Percentiles rank a stretch among this genome's conserved stretches.
Evolutionary conservation across 805 yeast species (phyloP).

Genomic region (Limtongozyma cylindracea): DNA sequence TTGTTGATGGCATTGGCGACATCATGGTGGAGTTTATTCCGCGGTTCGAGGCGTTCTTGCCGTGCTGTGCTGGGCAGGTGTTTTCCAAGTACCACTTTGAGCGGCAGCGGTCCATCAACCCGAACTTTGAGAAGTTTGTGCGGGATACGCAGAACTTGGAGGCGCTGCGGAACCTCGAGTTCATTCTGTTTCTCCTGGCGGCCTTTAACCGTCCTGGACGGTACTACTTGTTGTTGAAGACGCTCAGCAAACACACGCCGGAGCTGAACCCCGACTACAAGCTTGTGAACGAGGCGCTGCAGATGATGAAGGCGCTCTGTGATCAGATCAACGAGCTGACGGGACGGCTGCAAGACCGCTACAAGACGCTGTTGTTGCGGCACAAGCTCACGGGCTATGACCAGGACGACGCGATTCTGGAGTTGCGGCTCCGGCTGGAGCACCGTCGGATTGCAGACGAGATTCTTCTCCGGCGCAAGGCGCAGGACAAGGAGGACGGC

Average conservation of each 20-base stretch:
- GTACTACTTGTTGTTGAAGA: conserved; percentile 64
- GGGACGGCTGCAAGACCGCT: conserved; percentile 85
- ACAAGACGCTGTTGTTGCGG: no score
- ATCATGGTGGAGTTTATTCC: conserved; percentile 66
- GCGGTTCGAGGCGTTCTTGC: conserved; percentile 74
- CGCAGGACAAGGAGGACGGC: conserved; percentile 44
- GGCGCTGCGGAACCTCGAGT: conserved; percentile 72
- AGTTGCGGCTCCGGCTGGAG: conserved; percentile 24
- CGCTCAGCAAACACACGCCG: conserved; percentile 60
- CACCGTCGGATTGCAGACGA: conserved; percentile 75
- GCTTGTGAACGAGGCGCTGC: conserved; percentile 47
- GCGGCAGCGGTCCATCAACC: conserved; percentile 74
- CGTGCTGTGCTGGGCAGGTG: conserved; percentile 84
- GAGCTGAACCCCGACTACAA: conserved; percentile 53
- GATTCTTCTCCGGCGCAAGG: conserved; percentile 53
- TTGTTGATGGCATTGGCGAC: conserved; percentile 72
- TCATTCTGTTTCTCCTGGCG: conserved; percentile 79
- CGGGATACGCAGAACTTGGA: no score
- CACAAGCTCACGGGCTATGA: no score
- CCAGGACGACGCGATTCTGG: no score
- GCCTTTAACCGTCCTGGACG: conserved; percentile 94
- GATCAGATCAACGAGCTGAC: conserved; percentile 64
- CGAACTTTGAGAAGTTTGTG: conserved; percentile 79
- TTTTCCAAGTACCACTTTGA: conserved; percentile 92
- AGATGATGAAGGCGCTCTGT: conserved; percentile 49